Base-by-base conservation (phyloP, 2,329 filamentous ascomycete genomes). In the Colletotrichum limetticola region DNA sequence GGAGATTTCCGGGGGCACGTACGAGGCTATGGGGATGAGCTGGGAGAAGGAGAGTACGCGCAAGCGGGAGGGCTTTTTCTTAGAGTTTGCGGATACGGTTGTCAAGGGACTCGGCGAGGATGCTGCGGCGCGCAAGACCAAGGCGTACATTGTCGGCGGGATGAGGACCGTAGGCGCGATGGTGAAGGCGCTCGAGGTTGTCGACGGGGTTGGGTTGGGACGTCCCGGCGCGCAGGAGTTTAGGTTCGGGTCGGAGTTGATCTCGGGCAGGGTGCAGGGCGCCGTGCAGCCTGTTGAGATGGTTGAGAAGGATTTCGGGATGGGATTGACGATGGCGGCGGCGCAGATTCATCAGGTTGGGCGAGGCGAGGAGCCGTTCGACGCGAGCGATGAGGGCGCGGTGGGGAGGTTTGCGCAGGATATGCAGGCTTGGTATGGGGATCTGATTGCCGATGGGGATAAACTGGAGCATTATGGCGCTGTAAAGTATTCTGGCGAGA, bases 1-100 rank as follows among this genome's bases (percentile, higher is more conserved):
- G 6, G 90, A 92, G 80, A 82, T 92, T 0, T 87, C 84, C 0
- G 90, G 90, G 12, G 90, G 90, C 9, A 92, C 89, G 0, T 91
- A 90, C 75, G 87, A 92, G 79, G 79, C 83, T 24, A 76, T 88
- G 0, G 88, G 85, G 0, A 88, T 90, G 74, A 76, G 76, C 0
- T 86, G 89, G 77, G 83, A 86, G 79, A 82, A 85, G 61, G 89
- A 91, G 52, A 86, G 83, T 12, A 91, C 88, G 9, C 85, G 83
- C 78, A 86, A 87, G 79, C 82, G 88, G 3, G 89, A 91, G 76
- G 85, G 87, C 2, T 91, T 90, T 83, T 91, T 91, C 84, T 78
- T 91, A 53, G 88, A 91, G 5, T 91, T 90, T 72, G 90, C 90
- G 0, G 85, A 91, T 69, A 77, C 80, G 71, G 86, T 92, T 78